Evolutionary conservation across 192 early-diverging fungal species (phyloP).

Genomic region (Umbelopsis sp.): DNA sequence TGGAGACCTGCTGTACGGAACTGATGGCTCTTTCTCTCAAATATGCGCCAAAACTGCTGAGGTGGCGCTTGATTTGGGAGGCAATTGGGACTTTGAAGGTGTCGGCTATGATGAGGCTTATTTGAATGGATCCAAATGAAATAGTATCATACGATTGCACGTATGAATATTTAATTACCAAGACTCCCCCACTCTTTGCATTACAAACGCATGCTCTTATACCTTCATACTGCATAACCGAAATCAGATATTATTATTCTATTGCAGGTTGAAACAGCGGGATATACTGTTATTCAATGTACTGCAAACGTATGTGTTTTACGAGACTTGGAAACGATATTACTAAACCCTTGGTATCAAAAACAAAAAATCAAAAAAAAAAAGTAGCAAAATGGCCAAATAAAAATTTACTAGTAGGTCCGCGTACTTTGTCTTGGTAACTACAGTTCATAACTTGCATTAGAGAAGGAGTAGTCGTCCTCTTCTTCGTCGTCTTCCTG

Average conservation of each 20-base stretch:
- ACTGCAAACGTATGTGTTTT: too few species aligned
- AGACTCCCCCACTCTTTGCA: neutral
- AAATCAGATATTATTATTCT: too few species aligned
- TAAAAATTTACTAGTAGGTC: too few species aligned
- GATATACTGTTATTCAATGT: too few species aligned
- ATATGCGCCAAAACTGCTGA: slow-evolving; percentile 36
- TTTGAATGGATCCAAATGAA: neutral
- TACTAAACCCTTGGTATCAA: too few species aligned
- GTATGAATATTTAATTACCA: neutral
- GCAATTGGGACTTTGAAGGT: slow-evolving; percentile 34
- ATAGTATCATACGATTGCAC: neutral
- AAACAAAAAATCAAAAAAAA: neutral
- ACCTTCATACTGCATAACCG: neutral
- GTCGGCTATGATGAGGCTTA: slow-evolving; percentile 34
- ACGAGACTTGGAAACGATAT: too few species aligned
- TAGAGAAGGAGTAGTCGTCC: slow-evolving; percentile 36
- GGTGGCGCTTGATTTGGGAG: slow-evolving; percentile 34
- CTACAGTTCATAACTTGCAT: slow-evolving; percentile 39
- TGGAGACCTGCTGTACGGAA: slow-evolving; percentile 45
- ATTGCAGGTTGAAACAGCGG: too few species aligned
- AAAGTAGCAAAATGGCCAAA: neutral
- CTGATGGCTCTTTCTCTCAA: slow-evolving; percentile 5
- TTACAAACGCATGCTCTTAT: neutral
- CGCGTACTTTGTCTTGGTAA: neutral
- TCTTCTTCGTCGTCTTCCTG: slow-evolving; percentile 8